Conservation (phyloP, 1,139 yeast species). For the Dujonia santamariae region DNA sequence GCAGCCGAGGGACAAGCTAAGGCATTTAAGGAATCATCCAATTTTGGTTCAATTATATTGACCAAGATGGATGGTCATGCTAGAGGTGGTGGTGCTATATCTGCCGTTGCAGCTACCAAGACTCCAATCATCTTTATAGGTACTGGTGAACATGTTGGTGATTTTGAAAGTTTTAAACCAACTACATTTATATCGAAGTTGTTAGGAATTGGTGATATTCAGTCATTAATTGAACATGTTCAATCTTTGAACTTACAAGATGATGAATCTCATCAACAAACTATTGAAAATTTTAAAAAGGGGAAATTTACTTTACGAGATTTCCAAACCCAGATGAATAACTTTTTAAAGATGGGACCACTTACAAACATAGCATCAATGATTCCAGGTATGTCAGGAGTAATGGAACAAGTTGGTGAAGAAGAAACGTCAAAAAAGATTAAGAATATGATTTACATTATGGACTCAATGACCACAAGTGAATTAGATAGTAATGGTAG, state of each 20-base stretch:
- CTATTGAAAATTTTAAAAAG: conserved; percentile 89
- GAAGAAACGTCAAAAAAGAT: conserved; percentile 82
- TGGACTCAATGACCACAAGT: conserved; percentile 94
- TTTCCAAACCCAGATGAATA: conserved; percentile 92
- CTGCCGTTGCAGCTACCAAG: conserved; percentile 95
- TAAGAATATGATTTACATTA: conserved; percentile 84
- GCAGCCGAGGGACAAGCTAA: conserved; percentile 94
- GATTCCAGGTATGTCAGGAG: conserved; percentile 89
- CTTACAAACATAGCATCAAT: conserved; percentile 87
- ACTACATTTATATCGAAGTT: conserved; percentile 83
- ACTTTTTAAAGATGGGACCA: conserved; percentile 96
- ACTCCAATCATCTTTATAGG: conserved; percentile 98
- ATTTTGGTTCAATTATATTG: conserved; percentile 91
- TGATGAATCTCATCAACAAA: conserved; percentile 68
- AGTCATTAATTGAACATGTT: conserved; percentile 91
- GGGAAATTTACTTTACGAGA: conserved; percentile 92
- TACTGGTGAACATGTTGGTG: conserved; percentile 96
- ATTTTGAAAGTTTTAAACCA: conserved; percentile 89
- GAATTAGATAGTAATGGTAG: conserved; percentile 92
- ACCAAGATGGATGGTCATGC: conserved; percentile 99
- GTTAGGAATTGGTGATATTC: conserved; percentile 93
- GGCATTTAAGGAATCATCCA: conserved; percentile 90
- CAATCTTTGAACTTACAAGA: conserved; percentile 80
- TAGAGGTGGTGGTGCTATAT: conserved; percentile 98
- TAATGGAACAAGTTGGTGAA: conserved; percentile 86